Evolutionary conservation across 2,329 filamentous ascomycete species (phyloP).

Genomic region (Scedosporium aurantiacum): DNA sequence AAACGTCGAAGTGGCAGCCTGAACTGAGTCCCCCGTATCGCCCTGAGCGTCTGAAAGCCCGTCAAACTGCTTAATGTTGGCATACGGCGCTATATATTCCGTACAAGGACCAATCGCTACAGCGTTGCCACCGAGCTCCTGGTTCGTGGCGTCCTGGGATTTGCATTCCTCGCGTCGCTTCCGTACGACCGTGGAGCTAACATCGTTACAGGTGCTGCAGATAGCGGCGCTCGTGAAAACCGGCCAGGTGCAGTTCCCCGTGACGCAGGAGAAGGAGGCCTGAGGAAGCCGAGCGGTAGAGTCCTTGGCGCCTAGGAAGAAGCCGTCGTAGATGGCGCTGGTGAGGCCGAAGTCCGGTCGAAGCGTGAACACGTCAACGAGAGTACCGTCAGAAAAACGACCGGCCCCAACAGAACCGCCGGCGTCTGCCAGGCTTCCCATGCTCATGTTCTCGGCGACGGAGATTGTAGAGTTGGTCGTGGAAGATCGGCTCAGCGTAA

Average conservation of each 20-base stretch:
- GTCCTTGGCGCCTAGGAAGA: neutral
- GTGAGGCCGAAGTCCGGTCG: neutral
- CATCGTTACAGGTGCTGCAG: neutral
- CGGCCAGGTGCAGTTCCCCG: slow-evolving; percentile 3
- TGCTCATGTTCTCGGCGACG: neutral
- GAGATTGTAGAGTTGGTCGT: neutral
- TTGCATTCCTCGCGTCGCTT: neutral
- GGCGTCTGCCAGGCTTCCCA: neutral
- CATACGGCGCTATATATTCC: neutral
- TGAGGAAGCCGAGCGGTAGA: neutral
- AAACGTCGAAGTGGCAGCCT: neutral
- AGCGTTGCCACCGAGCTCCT: neutral
- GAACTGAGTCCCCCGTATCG: neutral
- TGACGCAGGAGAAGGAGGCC: neutral
- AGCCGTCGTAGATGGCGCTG: slow-evolving; percentile 1
- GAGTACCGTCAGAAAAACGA: neutral
- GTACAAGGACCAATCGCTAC: neutral
- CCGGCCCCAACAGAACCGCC: neutral
- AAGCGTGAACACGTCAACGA: neutral
- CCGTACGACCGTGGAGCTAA: neutral
- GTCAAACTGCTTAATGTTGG: neutral
- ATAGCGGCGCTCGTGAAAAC: neutral
- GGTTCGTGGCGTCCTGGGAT: neutral
- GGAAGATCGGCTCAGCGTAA: neutral
- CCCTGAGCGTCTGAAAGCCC: neutral